Evolutionary conservation across 768 basidiomycete species (phyloP), one percentile per base, ranked within the genome.

Genomic region (Paxillus rubicundulus): DNA sequence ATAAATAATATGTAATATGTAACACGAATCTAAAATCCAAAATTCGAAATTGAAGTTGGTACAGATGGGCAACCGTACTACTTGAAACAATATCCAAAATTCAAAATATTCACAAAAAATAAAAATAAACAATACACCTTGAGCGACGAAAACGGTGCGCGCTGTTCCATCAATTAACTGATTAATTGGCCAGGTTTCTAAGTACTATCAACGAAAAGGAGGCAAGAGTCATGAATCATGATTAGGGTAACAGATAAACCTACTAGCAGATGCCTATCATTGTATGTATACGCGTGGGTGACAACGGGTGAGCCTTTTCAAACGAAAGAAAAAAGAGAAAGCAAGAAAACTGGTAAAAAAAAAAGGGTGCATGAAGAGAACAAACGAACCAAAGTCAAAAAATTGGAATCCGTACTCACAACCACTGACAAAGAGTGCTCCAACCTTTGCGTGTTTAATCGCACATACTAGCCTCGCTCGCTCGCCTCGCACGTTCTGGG

Each of bases 401-500:
- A 2, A 9, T 30, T 10, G 30, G 9, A 30, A 30, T 30, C 9
- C 30, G 32, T 5, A 13, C 9, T 16, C 13, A 18, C 16, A 5
- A 52, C 10, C 33, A 14, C 1, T 20, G 10, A 16, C n/a, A 21
- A 32, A 36, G 33, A 33, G 5, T 12, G 9, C 33, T 5, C 32
- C 10, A 33, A 14, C 33, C 32, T 24, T 24, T 12, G 13, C 2
- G 33, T 9, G 53, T 9, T 21, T 38, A 40, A 32, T 27, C 40
- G 34, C 32, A 30, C 9, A 21, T 27, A 18, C 16, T 34, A 21
- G 20, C 47, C 21, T 50, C 49, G 45, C 56, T 54, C 18, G 45
- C 38, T 17, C 37, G 40, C 10, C 52, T 40, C 17, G 36, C 48
- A 16, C 58, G 52, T 7, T 45, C 58, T 12, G 58, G 55, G n/a